Conservation (phyloP, 805 yeast genomes). For the Saturnispora dispora region DNA sequence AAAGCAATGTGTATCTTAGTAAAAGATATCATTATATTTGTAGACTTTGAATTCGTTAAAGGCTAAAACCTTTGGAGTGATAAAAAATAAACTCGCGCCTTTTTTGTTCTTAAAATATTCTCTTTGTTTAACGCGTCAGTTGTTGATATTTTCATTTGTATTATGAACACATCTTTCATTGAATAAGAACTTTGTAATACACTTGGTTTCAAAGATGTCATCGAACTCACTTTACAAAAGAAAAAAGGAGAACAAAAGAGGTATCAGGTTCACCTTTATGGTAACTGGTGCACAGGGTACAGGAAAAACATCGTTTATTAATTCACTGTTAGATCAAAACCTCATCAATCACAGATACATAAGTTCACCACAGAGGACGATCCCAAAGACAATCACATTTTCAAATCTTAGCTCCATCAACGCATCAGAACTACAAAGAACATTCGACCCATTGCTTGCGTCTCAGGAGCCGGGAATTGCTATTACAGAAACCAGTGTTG, state of each 20-base stretch:
- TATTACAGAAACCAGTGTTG: slow-evolving; percentile 56
- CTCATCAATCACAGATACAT: slow-evolving; percentile 51
- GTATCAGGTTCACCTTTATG: slow-evolving; percentile 65
- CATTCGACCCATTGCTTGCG: slow-evolving; percentile 53
- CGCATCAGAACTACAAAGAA: slow-evolving; percentile 48
- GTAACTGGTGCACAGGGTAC: slow-evolving; percentile 67
- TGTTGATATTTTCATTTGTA: background rate
- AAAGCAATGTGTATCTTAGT: too few relatives aligned
- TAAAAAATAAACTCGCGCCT: background rate
- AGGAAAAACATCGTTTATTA: slow-evolving; percentile 71
- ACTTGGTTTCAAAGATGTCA: background rate
- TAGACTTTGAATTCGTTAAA: background rate
- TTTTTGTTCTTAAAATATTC: background rate
- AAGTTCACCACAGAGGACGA: slow-evolving; percentile 28
- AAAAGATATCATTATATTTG: background rate
- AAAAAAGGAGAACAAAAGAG: slow-evolving; percentile 62
- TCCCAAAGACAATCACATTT: slow-evolving; percentile 46
- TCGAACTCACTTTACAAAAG: slow-evolving; percentile 28
- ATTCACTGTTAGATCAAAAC: slow-evolving; percentile 54
- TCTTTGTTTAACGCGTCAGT: background rate
- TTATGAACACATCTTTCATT: background rate
- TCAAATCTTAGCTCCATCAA: slow-evolving; percentile 50
- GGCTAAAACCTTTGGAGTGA: background rate
- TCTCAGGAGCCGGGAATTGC: slow-evolving; percentile 68
- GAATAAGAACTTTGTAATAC: background rate